Base-by-base conservation (phyloP, 31 red algal species). In the Odonthalia washingtoniensis region DNA sequence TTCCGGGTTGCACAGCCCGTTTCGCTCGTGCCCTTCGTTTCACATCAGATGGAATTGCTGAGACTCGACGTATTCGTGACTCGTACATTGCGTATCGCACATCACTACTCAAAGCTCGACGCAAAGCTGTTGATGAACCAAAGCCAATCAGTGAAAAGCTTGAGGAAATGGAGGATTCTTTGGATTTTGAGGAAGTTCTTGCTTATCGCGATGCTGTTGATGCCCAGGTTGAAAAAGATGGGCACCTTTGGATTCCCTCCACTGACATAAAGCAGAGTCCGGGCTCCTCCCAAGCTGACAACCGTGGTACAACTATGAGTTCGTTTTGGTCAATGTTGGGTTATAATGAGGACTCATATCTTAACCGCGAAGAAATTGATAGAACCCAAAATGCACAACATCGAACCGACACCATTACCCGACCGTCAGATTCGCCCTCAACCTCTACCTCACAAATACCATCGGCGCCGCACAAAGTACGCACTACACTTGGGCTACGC, bases 1-100 rank as follows among this genome's bases (percentile, higher is more conserved):
- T 94, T 72, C 96, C 96, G 12, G 90, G 92, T 84, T 92, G 91
- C 90, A 87, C 84, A 37, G 64, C 46, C 37, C 78, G 94, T 9
- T 77, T 83, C 2, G 65, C 44, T 5, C 75, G 84, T 4, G 89
- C 79, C 3, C 46, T 85, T 0, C 77, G 79, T 42, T 85, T 91
- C 2, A 89, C 86, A 44, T 70, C 86, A 43, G 36, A 65, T 17
- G 89, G 89, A 33, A 73, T 88, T 46, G 26, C 33, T 9, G 81
- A 83, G 36, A 77, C 86, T 36, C 67, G 80, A 33, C 40, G 32
- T 3, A 52, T 57, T 53, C 70, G 89, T 34, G 31, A 81, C 3
- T n/a, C 67, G 26, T 95, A 95, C 46, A 33, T 75, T 31, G 89
- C 46, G 27, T 49, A 77, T 74, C 80, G 94, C 34, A 88, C 84